These are phyloP conservation scores for Metarhizium sp. DNA, from an alignment of 2,329 filamentous ascomycete species.

Conservation along the genomic window DNA sequence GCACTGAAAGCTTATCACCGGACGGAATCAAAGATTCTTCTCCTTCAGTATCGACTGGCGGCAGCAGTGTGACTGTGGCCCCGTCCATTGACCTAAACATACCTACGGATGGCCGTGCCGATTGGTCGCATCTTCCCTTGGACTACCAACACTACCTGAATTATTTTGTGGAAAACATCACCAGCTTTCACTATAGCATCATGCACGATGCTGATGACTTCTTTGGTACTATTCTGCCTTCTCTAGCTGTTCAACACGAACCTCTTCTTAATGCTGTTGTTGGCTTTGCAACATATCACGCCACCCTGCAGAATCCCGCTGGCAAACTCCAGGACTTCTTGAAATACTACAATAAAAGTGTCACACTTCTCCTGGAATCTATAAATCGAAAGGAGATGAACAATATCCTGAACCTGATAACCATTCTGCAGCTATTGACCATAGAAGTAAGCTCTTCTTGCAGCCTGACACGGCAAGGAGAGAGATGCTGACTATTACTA, in stretches of 20 bases:
- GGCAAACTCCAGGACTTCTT: slow-evolving; percentile 76
- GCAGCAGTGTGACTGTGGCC: slow-evolving; percentile 18
- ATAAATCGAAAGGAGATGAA: slow-evolving; percentile 63
- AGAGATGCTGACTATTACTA: slow-evolving; percentile 3
- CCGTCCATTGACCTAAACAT: slow-evolving; percentile 16
- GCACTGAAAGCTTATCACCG: slow-evolving; percentile 44
- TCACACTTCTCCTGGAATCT: slow-evolving; percentile 63
- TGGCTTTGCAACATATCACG: slow-evolving; percentile 82
- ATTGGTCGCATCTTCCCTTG: slow-evolving; percentile 50
- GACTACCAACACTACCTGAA: slow-evolving; percentile 71
- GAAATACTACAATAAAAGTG: slow-evolving; percentile 82
- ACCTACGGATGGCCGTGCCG: slow-evolving; percentile 20
- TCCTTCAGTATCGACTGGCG: slow-evolving; percentile 38
- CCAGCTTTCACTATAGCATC: slow-evolving; percentile 73
- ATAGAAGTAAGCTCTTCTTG: slow-evolving; percentile 61
- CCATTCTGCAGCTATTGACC: slow-evolving; percentile 83
- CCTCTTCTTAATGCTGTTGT: slow-evolving; percentile 79
- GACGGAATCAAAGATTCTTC: slow-evolving; percentile 41
- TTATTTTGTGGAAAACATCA: slow-evolving; percentile 71
- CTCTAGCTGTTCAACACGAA: slow-evolving; percentile 63
- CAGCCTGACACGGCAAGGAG: background rate
- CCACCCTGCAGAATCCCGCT: slow-evolving; percentile 58
- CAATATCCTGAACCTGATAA: slow-evolving; percentile 66
- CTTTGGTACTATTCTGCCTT: slow-evolving; percentile 60
- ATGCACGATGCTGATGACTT: slow-evolving; percentile 64